Evolutionary conservation across 179 eudicot genomes (phyloP), one percentile per base, ranked within the genome.

Genomic region (Gypsophila paniculata): DNA sequence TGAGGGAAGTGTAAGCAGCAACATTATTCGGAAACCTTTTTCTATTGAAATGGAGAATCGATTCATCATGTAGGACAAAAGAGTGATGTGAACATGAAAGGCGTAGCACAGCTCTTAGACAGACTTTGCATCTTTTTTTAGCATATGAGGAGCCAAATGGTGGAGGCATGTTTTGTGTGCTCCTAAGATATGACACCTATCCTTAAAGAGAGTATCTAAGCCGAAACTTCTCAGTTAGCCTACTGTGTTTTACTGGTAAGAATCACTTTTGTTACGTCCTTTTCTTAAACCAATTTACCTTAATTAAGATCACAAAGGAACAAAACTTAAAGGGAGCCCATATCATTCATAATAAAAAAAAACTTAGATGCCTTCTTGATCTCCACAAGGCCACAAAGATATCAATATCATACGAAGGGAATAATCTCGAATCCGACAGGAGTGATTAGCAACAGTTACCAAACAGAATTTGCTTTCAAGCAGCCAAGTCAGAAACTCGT

Each of bases 111-210:
- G 78, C 66, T 65, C 57, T 26, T 59, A 58, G 62, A 60, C 60
- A 80, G 75, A 75, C 76, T 81, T 77, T 65, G 76, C 77, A 69
- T 62, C 75, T 78, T 74, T 73, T 46, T 10, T 13, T 55, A 53
- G 63, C 48, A 53, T 73, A 73, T 72, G 26, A 54, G 42, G 55
- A 61, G 54, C 70, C 74, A 62, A 62, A 76, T 64, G 74, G 78
- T 73, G 68, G 70, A 71, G 25, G 75, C 75, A 76, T 76, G 72
- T 58, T 76, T 25, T 63, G 65, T 25, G 51, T 36, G 79, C 70
- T 76, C 13, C 59, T 29, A 14, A 36, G 15, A 62, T 63, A 42
- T 39, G 61, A 71, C 65, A 72, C 59, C 65, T 64, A 71, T 42
- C 65, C 70, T 70, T 21, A 64, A 69, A 76, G 65, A 62, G 70